Percentiles rank a stretch among this genome's conserved stretches.
Evolutionary conservation across 2,329 filamentous ascomycete species (phyloP).

Genomic region (Cadophora malorum): DNA sequence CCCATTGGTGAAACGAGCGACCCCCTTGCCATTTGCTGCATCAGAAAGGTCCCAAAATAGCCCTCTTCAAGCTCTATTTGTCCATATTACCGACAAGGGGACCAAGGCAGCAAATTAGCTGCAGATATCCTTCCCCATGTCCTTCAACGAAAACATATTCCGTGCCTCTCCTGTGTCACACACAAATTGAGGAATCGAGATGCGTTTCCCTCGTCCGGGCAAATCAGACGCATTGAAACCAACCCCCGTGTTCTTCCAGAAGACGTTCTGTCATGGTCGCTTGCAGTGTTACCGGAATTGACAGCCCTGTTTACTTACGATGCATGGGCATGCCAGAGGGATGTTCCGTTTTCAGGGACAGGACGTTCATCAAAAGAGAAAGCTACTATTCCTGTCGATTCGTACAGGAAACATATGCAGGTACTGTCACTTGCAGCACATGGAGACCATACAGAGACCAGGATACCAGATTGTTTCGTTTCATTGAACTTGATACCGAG

Average conservation of each 20-base stretch:
- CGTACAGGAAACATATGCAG: constrained; percentile 9
- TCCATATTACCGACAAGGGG: constrained; percentile 16
- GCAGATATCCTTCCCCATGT: not conserved
- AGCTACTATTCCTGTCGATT: constrained; percentile 10
- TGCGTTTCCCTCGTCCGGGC: not conserved
- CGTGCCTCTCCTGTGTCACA: constrained; percentile 14
- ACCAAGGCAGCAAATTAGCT: constrained; percentile 8
- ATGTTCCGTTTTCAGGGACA: constrained; percentile 7
- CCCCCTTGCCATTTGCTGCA: constrained; percentile 10
- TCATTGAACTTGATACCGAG: constrained; percentile 9
- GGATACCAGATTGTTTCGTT: not conserved
- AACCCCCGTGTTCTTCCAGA: constrained; percentile 8
- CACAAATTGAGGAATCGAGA: not conserved
- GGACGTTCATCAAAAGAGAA: not conserved
- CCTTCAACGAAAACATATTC: not conserved
- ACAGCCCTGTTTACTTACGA: constrained; percentile 6
- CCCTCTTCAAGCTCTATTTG: constrained; percentile 37
- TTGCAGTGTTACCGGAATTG: constrained; percentile 4
- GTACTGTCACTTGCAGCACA: constrained; percentile 15
- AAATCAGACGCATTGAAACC: not conserved
- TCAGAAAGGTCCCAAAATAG: constrained; percentile 38
- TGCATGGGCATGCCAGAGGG: not conserved
- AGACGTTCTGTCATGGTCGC: not conserved
- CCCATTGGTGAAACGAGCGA: not conserved
- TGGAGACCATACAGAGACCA: not conserved